Percentiles rank a stretch among this genome's conserved stretches.
Conservation (phyloP, 2,329 filamentous ascomycete genomes). For the Pestalotiopsis sp. region DNA sequence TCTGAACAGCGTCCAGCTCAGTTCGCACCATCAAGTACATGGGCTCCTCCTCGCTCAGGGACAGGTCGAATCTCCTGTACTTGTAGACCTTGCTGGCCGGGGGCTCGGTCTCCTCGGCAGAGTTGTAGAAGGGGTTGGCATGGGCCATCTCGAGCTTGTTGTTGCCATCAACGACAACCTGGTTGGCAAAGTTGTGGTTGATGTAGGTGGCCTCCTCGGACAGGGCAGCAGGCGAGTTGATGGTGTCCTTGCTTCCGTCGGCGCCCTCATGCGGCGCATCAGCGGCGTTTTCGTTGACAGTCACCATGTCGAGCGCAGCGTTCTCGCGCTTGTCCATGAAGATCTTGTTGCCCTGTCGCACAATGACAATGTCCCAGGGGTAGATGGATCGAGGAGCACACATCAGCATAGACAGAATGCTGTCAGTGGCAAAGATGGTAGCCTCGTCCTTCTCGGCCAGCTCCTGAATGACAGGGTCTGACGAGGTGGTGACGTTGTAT, state of each 20-base stretch:
- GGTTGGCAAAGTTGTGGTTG: conserved; percentile 99
- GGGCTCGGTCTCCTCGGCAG: conserved; percentile 88
- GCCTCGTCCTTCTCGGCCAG: conserved; percentile 94
- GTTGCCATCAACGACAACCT: conserved; percentile 86
- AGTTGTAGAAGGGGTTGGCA: conserved; percentile 97
- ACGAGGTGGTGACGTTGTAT: conserved; percentile 97
- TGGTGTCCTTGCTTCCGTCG: conserved; percentile 88
- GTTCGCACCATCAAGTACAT: conserved; percentile 92
- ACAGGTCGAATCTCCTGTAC: conserved; percentile 96
- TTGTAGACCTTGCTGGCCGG: conserved; percentile 97
- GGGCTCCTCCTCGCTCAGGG: conserved; percentile 91
- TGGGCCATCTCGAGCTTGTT: conserved; percentile 83
- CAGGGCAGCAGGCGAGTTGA: conserved; percentile 92
- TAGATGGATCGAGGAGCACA: conserved; percentile 95
- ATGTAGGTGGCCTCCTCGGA: conserved; percentile 98
- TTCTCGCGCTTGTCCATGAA: conserved; percentile 99
- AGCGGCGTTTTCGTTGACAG: conserved; percentile 97
- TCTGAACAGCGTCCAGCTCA: conserved; percentile 92
- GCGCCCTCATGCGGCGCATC: conserved; percentile 91
- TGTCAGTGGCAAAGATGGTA: conserved; percentile 95
- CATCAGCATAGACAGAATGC: conserved; percentile 98
- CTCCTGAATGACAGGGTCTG: conserved; percentile 95
- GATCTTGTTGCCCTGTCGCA: conserved; percentile 92
- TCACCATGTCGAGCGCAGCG: conserved; percentile 93
- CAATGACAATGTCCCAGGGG: conserved; percentile 96